A percentile compares a stretch with the other conserved stretches of the same genome.
phyloP scores from a whole-genome alignment of 2,329 filamentous ascomycete genomes.

The Trichocomaceae sp. region DNA sequence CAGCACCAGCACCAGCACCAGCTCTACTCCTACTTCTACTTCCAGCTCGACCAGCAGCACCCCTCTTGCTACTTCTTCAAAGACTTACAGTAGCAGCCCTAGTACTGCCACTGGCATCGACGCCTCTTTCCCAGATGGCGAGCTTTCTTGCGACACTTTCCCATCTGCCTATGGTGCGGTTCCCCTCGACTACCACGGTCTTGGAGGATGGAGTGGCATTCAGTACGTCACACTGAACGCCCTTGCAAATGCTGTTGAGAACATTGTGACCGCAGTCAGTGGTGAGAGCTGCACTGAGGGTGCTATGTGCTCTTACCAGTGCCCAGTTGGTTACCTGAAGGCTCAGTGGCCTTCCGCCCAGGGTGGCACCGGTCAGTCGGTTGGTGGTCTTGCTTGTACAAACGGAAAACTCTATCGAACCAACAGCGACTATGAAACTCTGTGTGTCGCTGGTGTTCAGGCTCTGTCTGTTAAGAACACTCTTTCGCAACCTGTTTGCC shows the following conservation, averaged over 20 bases:
- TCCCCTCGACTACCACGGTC: constrained; percentile 58
- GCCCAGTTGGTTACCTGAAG: constrained; percentile 87
- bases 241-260: constrained; percentile 51
- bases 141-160: constrained; percentile 65
- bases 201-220: constrained; percentile 73
- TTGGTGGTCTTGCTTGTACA: constrained; percentile 76
- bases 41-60: constrained; percentile 14
- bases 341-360: constrained; percentile 78
- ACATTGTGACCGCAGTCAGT: constrained; percentile 57
- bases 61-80: constrained; percentile 14
- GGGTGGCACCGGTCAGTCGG: constrained; percentile 71
- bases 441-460: constrained; percentile 68
- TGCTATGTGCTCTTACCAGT: constrained; percentile 85
- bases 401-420: constrained; percentile 71
- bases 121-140: constrained; percentile 66
- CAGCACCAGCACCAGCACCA: background rate
- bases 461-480: constrained; percentile 71
- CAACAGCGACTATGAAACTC: constrained; percentile 56
- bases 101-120: constrained; percentile 50
- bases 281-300: constrained; percentile 57
- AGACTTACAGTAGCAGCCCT: constrained; percentile 14
- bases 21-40: constrained; percentile 13
- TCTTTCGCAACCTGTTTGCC: constrained; percentile 57
- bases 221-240: constrained; percentile 51
- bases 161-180: constrained; percentile 76